phyloP scores from a whole-genome alignment of 2,329 filamentous ascomycete species.

The Botrytis fragariae region DNA sequence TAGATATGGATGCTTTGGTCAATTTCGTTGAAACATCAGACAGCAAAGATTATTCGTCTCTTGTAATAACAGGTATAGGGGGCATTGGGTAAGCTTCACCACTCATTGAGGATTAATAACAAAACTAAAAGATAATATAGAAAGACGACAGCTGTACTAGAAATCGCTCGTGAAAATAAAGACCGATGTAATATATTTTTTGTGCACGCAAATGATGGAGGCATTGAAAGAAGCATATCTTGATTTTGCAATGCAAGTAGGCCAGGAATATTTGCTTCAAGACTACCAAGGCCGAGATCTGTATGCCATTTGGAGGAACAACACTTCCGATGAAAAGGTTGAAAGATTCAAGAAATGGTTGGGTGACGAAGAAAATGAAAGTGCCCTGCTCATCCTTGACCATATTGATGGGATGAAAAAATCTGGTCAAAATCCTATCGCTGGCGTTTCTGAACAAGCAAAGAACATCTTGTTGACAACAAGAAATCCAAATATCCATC shows the following conservation, averaged over 20 bases:
- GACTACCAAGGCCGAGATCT: background rate
- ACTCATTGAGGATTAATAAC: background rate
- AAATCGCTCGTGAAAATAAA: background rate
- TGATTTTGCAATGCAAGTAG: background rate
- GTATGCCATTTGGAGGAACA: background rate
- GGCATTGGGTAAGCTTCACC: constrained; percentile 6
- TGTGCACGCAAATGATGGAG: background rate
- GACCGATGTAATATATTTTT: background rate
- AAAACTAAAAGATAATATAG: background rate
- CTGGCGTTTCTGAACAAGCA: background rate
- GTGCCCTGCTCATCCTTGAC: constrained; percentile 1
- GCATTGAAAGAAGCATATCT: background rate
- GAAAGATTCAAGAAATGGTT: constrained; percentile 2
- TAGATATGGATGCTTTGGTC: background rate
- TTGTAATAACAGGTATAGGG: background rate
- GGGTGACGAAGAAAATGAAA: background rate
- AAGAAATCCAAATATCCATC: background rate
- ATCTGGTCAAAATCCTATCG: too few relatives aligned
- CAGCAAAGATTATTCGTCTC: background rate
- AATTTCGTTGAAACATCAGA: background rate
- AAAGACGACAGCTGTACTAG: background rate
- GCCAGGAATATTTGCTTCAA: background rate
- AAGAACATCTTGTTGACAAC: background rate
- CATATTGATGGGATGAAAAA: background rate
- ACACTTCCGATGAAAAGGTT: background rate